Percentiles rank a stretch among this genome's conserved stretches.
phyloP scores from a whole-genome alignment of 2,329 filamentous ascomycete genomes.

The Aspergillus brunneoviolaceus region DNA sequence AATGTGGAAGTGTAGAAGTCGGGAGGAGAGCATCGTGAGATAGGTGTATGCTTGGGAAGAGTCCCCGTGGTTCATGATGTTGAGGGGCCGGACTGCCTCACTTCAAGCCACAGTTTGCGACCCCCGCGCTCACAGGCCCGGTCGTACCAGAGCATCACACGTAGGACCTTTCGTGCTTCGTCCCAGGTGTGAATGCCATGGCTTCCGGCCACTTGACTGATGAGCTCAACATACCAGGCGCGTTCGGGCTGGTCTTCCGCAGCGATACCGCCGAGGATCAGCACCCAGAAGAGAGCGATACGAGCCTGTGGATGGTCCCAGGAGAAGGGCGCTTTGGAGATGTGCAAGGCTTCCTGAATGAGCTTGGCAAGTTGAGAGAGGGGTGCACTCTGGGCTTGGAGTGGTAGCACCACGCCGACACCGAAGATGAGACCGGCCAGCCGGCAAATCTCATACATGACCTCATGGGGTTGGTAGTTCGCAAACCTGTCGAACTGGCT shows the following conservation, averaged over 20 bases:
- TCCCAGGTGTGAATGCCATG: conserved; percentile 27
- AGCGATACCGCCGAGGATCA: conserved; percentile 41
- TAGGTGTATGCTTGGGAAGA: neutral
- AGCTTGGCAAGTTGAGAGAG: conserved; percentile 30
- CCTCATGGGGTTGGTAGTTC: conserved; percentile 21
- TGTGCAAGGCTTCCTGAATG: conserved; percentile 27
- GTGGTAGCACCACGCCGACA: conserved; percentile 41
- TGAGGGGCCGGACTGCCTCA: conserved; percentile 1
- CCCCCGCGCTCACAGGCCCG: conserved; percentile 35
- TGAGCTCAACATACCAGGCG: conserved; percentile 32
- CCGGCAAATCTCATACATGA: conserved; percentile 37
- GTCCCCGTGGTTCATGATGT: neutral
- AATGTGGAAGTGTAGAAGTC: neutral
- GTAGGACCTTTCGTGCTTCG: conserved; percentile 25
- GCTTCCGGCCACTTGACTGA: conserved; percentile 23
- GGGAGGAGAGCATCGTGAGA: neutral
- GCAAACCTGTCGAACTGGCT: conserved; percentile 20
- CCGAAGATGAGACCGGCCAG: conserved; percentile 39
- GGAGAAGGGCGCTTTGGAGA: conserved; percentile 18
- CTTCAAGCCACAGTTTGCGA: conserved; percentile 30
- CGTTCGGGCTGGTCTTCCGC: conserved; percentile 32
- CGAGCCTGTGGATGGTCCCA: conserved; percentile 29
- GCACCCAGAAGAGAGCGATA: conserved; percentile 36
- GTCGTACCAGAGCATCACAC: conserved; percentile 37
- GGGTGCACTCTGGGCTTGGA: conserved; percentile 39